Percentiles rank a stretch among this genome's conserved stretches.
These are phyloP conservation scores for Neurospora hispaniola DNA, from an alignment of 495 filamentous ascomycete genomes.

Conservation along the genomic window DNA sequence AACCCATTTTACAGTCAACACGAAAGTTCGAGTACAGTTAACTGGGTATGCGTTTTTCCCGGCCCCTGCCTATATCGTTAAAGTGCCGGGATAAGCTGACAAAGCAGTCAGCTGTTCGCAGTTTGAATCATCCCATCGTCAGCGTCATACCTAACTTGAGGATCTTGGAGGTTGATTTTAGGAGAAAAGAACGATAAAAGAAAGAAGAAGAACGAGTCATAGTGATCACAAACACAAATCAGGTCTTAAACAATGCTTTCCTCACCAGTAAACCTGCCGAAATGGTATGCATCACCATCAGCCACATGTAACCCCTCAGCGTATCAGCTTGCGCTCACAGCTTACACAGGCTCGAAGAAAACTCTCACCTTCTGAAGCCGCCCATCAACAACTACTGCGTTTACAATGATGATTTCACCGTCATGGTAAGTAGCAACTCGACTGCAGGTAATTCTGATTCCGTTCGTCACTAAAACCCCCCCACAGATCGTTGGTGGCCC, in stretches of 20 bases:
- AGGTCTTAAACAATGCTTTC: slow-evolving; percentile 32
- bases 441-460: too few relatives aligned
- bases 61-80: neutral
- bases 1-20: neutral
- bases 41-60: neutral
- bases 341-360: slow-evolving; percentile 69
- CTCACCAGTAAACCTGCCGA: slow-evolving; percentile 65
- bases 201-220: neutral
- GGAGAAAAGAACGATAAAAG: neutral
- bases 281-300: slow-evolving; percentile 49
- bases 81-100: neutral
- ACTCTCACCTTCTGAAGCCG: slow-evolving; percentile 85
- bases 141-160: neutral
- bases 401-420: slow-evolving; percentile 68
- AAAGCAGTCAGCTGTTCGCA: neutral
- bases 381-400: slow-evolving; percentile 97
- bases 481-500: slow-evolving; percentile 84
- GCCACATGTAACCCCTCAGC: neutral
- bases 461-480: neutral
- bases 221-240: neutral
- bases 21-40: neutral
- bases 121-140: neutral
- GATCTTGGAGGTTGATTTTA: neutral
- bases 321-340: neutral
- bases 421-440: slow-evolving; percentile 46